Base-by-base conservation (phyloP, 306 rosid species). In the Cucurbita moschata region DNA sequence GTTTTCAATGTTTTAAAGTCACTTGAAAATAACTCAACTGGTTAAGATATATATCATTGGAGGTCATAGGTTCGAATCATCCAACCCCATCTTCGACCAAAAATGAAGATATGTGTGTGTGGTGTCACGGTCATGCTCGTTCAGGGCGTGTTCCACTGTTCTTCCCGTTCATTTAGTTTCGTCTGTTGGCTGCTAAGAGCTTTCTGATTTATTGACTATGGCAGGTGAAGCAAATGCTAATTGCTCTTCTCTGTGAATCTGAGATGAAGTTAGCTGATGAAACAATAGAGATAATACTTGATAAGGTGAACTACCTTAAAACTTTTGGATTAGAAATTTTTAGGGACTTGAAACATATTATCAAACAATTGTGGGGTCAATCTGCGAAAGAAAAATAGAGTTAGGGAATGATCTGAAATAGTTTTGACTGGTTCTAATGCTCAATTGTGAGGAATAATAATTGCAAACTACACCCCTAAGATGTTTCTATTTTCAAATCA, bases 201-300 rank as follows among this genome's bases (percentile, higher is more conserved):
- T 74, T 43, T 58, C 14, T 26, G 43, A 68, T 75, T 47, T 53
- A 19, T 51, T 76, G 50, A 8, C 75, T 78, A 0, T 79, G 37
- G 77, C 85, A 94, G 99, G 99, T 94, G 51, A 91, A 88, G 75
- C 81, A 88, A 78, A 94, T 94, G 99, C 74, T 91, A 73, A 84
- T 86, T 69, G 99, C 96, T 30, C 92, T 94, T 85, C 89, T 94
- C 26, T 77, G 85, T 53, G 99, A 94, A 71, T 86, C 96, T 37
- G 96, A 88, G 38, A 85, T 88, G 87, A 91, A 88, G 77, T 84
- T 91, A 68, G 77, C 90, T 0, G 97, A 95, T 63, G 99, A 95
- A 51, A 88, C 92, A 74, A 79, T 95, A 54, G 99, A 95, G 83
- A 44, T 75, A 44, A 95, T 95, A 37, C 81, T 91, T 37, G 83